Conservation (phyloP, 169 alveolate species). For the Plasmodium knowlesi region DNA sequence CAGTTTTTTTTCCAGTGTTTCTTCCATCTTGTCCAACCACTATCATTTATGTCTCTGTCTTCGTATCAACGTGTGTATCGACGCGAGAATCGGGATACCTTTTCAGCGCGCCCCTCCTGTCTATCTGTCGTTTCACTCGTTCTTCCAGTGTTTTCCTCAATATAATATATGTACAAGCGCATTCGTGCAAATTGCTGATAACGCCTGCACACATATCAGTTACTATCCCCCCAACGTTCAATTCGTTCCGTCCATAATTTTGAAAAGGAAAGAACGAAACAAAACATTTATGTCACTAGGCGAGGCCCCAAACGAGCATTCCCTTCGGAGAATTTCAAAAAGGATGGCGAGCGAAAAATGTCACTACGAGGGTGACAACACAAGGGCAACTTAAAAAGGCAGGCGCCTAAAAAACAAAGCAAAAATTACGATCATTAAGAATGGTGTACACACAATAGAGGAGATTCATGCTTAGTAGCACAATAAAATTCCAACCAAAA, state of each 20-base stretch:
- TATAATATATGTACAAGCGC: background rate
- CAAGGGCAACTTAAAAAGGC: background rate
- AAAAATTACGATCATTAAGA: background rate
- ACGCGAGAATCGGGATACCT: background rate
- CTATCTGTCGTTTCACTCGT: background rate
- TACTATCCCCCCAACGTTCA: background rate
- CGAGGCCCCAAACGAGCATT: background rate
- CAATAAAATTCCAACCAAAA: background rate
- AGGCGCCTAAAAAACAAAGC: background rate
- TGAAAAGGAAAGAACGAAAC: background rate
- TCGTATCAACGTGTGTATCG: background rate
- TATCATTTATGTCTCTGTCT: background rate
- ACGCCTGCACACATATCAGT: background rate
- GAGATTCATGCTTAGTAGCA: background rate
- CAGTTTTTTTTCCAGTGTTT: slow-evolving; percentile 5
- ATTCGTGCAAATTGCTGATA: background rate
- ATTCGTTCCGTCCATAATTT: slow-evolving; percentile 5
- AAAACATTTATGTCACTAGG: background rate
- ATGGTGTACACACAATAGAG: background rate
- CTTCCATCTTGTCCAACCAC: slow-evolving; percentile 21
- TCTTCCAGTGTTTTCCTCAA: background rate
- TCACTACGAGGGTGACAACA: background rate
- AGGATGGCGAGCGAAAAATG: background rate
- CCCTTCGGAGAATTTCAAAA: background rate
- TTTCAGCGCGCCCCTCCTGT: background rate